phyloP scores from a whole-genome alignment of 2,329 filamentous ascomycete species.

The Zasmidium citrigriseum region DNA sequence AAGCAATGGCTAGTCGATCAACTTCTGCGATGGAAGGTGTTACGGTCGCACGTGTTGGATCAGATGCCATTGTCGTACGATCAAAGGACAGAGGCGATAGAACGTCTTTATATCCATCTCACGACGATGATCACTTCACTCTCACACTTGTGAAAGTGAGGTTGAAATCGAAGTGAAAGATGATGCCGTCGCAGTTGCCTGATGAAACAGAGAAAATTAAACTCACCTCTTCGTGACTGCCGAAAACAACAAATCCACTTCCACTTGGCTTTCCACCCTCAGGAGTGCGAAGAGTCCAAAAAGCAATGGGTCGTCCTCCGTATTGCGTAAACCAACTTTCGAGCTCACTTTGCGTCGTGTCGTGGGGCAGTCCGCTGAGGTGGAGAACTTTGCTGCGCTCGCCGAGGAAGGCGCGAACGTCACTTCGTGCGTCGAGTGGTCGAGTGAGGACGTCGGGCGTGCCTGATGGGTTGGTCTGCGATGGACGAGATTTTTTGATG shows the following conservation, averaged over 20 bases:
- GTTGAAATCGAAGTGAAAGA: too few relatives aligned
- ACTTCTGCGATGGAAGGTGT: too few relatives aligned
- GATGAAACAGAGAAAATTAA: slow-evolving; percentile 1
- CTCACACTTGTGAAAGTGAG: too few relatives aligned
- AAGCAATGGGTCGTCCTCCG: slow-evolving; percentile 94
- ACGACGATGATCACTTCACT: too few relatives aligned
- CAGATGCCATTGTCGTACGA: too few relatives aligned
- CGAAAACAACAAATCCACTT: slow-evolving; percentile 97
- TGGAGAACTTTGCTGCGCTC: slow-evolving; percentile 98
- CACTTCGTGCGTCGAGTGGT: slow-evolving; percentile 94
- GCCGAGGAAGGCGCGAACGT: slow-evolving; percentile 92
- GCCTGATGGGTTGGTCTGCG: slow-evolving; percentile 63
- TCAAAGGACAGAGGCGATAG: too few relatives aligned
- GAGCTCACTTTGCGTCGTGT: slow-evolving; percentile 96
- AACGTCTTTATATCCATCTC: too few relatives aligned
- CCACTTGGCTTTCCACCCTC: slow-evolving; percentile 99
- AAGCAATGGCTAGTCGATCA: too few relatives aligned
- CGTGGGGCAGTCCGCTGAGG: slow-evolving; percentile 94
- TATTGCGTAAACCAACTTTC: slow-evolving; percentile 99
- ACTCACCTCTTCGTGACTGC: slow-evolving; percentile 95
- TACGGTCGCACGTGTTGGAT: too few relatives aligned
- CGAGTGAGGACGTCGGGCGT: slow-evolving; percentile 93
- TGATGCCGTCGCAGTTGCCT: not conserved
- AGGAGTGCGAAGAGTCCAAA: slow-evolving; percentile 96
- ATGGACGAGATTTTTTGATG: slow-evolving; percentile 93